These are phyloP conservation scores for Candida railenensis DNA, from an alignment of 805 yeast genomes.

Conservation along the genomic window DNA sequence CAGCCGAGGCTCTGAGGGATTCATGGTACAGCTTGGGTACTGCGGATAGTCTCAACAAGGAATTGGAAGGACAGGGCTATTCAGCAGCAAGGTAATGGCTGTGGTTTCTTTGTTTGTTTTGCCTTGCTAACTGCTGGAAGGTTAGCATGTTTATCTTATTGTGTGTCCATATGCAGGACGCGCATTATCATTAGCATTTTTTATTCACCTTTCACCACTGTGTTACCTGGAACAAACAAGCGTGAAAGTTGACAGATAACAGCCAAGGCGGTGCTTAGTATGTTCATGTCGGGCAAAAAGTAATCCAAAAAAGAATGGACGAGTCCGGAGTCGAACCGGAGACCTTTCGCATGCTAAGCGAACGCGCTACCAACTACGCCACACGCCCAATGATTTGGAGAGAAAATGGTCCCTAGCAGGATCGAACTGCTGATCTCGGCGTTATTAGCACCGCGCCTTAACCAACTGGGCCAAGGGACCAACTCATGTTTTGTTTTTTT, in stretches of 20 bases:
- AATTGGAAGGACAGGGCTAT: too few relatives aligned
- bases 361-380: conserved; percentile 52
- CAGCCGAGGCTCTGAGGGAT: background rate
- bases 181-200: too few relatives aligned
- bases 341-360: conserved; percentile 42
- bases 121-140: background rate
- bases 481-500: conserved; percentile 8
- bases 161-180: too few relatives aligned
- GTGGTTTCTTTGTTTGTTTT: too few relatives aligned
- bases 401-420: conserved; percentile 75
- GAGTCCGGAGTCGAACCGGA: conserved; percentile 34
- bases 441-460: conserved; percentile 55
- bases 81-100: too few relatives aligned
- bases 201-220: too few relatives aligned
- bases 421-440: conserved; percentile 81
- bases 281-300: too few relatives aligned
- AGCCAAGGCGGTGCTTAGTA: too few relatives aligned
- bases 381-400: conserved; percentile 31
- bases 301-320: conserved; percentile 18
- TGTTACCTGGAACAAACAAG: too few relatives aligned
- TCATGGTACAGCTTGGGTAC: background rate
- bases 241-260: background rate
- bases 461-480: conserved; percentile 58
- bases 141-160: too few relatives aligned
- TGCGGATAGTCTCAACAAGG: too few relatives aligned